Base-by-base conservation (phyloP, 1,284 basidiomycete species). In the Trametes sp. region DNA sequence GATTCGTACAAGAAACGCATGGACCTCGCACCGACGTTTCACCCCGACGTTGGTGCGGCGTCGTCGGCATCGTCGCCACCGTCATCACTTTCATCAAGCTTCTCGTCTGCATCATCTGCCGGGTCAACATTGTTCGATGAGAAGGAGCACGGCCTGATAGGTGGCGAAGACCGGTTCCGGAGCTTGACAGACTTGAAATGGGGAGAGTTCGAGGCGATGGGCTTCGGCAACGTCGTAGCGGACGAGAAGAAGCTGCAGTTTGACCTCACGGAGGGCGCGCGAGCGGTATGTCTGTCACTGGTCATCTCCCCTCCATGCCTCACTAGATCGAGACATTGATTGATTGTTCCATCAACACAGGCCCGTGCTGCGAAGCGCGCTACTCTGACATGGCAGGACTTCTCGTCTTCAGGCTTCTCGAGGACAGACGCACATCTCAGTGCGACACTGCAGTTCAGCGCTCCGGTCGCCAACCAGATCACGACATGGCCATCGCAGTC, bases 381-480 rank as follows among this genome's bases (percentile, higher is more conserved):
- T 57, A 95, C 94, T 0, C 83, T 96, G 69, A 86, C 87, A 33
- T 96, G 94, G 94, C 87, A 86, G 59, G 94, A 96, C 74, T 96
- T 96, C 73, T 93, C 92, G 19, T 75, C 82, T 0, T 79, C 88
- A 16, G 94, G 94, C 2, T 96, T 96, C 78, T 82, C 88, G 19
- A 87, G 93, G 23, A 84, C 82, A 9, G 92, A 95, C 62, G 84
- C 81, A 1, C 87, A 90, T 1, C 81, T 96, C 14, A 87, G 84
- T 46, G 84, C 90, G 1, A 93, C 93, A 0, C 82, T 96, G n/a
- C 87, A 93, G 68, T 94, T 96, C 70, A 88, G 89, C 58, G 77
- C 85, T 0, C 92, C 93, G 0, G 75, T 94, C 2, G 74, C 85
- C 1, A 82, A 84, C 42, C 85, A 86, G 0, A 88, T 94, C 57